These are phyloP conservation scores for Ormosia emarginata DNA, from an alignment of 306 rosid species.

Conservation along the genomic window DNA sequence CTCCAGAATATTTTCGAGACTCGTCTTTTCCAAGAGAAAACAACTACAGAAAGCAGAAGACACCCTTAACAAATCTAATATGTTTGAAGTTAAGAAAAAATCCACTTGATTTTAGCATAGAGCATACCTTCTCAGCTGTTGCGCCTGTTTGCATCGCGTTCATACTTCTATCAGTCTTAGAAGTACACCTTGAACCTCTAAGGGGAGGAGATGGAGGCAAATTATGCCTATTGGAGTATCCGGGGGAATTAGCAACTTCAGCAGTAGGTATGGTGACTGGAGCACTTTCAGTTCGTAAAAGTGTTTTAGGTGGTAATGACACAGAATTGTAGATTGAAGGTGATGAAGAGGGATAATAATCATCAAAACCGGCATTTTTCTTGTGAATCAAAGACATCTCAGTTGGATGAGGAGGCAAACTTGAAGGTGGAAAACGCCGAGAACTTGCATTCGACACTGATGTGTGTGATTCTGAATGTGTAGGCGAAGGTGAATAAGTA, in stretches of 20 bases:
- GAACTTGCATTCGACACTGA: conserved; percentile 41
- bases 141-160: conserved; percentile 41
- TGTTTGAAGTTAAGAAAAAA: background rate
- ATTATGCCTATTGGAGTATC: conserved; percentile 38
- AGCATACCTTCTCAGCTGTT: conserved; percentile 63
- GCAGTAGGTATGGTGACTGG: conserved; percentile 52
- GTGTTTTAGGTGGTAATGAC: conserved; percentile 42
- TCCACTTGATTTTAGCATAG: background rate
- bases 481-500: conserved; percentile 65
- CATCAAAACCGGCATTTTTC: conserved; percentile 54
- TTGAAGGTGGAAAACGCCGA: conserved; percentile 45
- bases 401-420: conserved; percentile 69
- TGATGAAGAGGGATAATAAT: conserved; percentile 65
- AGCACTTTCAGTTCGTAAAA: conserved; percentile 78
- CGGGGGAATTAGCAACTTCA: conserved; percentile 43
- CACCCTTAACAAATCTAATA: conserved; percentile 11
- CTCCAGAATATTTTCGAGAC: conserved; percentile 45
- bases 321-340: conserved; percentile 56
- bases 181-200: conserved; percentile 34
- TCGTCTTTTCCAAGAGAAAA: conserved; percentile 63
- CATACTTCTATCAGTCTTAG: conserved; percentile 39
- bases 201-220: conserved; percentile 64
- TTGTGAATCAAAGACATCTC: conserved; percentile 49
- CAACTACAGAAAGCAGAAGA: conserved; percentile 40
- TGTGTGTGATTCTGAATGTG: conserved; percentile 56